Conservation (phyloP, 371 early-diverging fungal species). For the Mucor lusitanicus region DNA sequence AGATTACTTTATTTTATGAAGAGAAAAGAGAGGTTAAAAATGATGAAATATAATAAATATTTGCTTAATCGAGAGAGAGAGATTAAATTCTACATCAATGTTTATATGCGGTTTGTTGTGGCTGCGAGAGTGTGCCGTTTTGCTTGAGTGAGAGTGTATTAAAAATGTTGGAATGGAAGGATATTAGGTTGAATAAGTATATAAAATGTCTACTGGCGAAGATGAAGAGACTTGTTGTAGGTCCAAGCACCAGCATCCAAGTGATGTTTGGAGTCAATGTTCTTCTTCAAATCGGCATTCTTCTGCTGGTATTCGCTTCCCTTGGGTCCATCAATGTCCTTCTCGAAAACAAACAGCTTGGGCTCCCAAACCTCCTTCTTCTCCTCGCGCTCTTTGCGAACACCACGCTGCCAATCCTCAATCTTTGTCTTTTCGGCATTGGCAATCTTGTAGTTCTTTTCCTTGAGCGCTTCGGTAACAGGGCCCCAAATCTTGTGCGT, state of each 20-base stretch:
- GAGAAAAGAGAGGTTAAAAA: neutral
- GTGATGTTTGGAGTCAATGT: slow-evolving; percentile 29
- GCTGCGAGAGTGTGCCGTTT: neutral
- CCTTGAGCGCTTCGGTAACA: slow-evolving; percentile 65
- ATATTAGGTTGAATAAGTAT: neutral
- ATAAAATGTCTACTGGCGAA: neutral
- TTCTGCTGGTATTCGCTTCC: slow-evolving; percentile 18
- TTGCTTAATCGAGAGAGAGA: neutral
- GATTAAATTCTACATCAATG: neutral
- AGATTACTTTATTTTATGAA: neutral
- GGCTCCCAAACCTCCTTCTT: slow-evolving; percentile 45
- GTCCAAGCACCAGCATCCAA: slow-evolving; percentile 52
- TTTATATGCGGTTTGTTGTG: neutral
- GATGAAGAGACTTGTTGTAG: slow-evolving; percentile 43
- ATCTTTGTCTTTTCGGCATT: slow-evolving; percentile 71
- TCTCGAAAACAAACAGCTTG: slow-evolving; percentile 52
- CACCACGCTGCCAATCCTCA: slow-evolving; percentile 72
- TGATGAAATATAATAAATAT: neutral
- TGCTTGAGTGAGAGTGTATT: neutral
- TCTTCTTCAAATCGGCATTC: slow-evolving; percentile 13
- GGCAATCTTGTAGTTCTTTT: slow-evolving; percentile 65
- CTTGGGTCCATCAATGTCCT: slow-evolving; percentile 31
- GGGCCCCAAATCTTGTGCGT: slow-evolving; percentile 74
- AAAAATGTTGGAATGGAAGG: neutral
- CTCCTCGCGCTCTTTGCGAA: slow-evolving; percentile 67